Evolutionary conservation across 768 basidiomycete species (phyloP).

Genomic region (Serendipita indica): DNA sequence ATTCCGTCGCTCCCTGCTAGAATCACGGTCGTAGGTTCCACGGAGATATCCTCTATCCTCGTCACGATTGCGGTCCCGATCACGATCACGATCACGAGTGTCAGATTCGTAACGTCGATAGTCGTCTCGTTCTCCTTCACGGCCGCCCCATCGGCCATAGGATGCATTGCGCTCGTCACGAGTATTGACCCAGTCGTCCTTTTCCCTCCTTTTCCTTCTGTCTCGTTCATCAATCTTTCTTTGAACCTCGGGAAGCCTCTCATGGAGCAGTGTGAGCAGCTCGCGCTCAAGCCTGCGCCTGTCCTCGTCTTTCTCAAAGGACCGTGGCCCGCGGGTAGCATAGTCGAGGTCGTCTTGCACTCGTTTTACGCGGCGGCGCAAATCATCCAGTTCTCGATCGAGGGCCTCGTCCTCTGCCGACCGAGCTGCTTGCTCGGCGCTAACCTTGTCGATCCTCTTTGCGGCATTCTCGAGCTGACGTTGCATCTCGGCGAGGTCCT

Average conservation of each 20-base stretch:
- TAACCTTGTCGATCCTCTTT: constrained; percentile 58
- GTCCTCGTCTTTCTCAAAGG: constrained; percentile 68
- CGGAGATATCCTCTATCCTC: constrained; percentile 17
- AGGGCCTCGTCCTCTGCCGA: constrained; percentile 78
- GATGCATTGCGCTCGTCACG: constrained; percentile 70
- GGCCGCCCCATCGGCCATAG: constrained; percentile 40
- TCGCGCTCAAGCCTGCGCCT: constrained; percentile 77
- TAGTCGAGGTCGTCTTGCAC: constrained; percentile 89
- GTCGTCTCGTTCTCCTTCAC: constrained; percentile 28
- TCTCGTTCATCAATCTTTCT: constrained; percentile 66
- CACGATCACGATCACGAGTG: constrained; percentile 24
- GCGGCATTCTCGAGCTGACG: constrained; percentile 66
- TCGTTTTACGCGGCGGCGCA: constrained; percentile 70
- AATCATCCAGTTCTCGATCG: constrained; percentile 77
- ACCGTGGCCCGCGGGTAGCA: constrained; percentile 57
- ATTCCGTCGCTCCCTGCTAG: constrained; percentile 18
- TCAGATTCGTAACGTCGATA: constrained; percentile 33
- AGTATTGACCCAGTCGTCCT: constrained; percentile 60
- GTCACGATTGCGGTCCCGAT: constrained; percentile 24
- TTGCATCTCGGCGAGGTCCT: constrained; percentile 78
- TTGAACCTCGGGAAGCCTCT: constrained; percentile 82
- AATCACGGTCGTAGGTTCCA: constrained; percentile 29
- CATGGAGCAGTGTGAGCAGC: constrained; percentile 71
- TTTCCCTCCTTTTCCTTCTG: constrained; percentile 59
- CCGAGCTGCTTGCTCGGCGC: constrained; percentile 43